Evolutionary conservation across 805 yeast species (phyloP), one percentile per base, ranked within the genome.

Genomic region (Candida gorgasii): DNA sequence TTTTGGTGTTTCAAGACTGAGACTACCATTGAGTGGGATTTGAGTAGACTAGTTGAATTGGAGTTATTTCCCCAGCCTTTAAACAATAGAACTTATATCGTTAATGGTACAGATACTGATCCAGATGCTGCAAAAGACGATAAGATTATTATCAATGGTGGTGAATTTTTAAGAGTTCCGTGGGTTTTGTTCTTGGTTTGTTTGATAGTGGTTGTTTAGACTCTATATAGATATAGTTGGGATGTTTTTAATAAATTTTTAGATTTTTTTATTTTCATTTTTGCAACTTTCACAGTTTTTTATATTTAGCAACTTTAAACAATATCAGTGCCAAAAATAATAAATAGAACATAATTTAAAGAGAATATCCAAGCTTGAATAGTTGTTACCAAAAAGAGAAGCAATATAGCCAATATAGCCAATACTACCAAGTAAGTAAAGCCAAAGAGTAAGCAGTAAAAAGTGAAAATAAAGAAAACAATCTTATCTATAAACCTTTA

Each of bases 1-100:
- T 84, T 82, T 53, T 84, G 89, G 90, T 79, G 80, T 51, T 83
- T 72, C 65, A 83, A 82, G 55, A 82, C 88, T 0, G 90, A 84
- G 53, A 57, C 62, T 39, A 75, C 87, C 1, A 65, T 79, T 18
- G 89, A 82, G 55, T 84, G 89, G 89, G 87, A 82, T 56, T 72
- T 80, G 53, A 57, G 65, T 36, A 63, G 73, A 87, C 67, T 84
- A 51, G 72, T 77, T 7, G 59, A 70, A 14, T 54, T 67, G 24
- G 78, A 67, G 3, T 56, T 84, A 36, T 78, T 84, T 62, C 90
- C 90, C 1, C 75, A 69, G 31, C 89, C 89, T 2, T 67, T 84
- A 24, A 52, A 63, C 40, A 54, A 62, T 38, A 51, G 57, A 40
- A 54, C 53, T n/a, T 68, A 65, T 40, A 58, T 65, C 22, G 39